These are phyloP conservation scores for Botrytis byssoidea DNA, from an alignment of 2,329 filamentous ascomycete genomes.

Conservation along the genomic window DNA sequence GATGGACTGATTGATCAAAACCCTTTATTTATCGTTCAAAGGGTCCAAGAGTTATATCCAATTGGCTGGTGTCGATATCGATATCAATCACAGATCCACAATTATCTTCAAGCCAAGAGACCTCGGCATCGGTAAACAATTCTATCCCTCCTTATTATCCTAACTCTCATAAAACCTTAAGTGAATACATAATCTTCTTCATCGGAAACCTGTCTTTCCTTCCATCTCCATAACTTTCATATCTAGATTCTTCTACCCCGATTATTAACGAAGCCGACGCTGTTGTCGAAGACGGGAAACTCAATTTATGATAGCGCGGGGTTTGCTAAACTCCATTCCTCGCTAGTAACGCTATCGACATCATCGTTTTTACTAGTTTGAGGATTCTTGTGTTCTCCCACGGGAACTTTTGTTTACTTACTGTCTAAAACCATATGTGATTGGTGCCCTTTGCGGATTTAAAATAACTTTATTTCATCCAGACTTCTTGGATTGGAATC, in stretches of 20 bases:
- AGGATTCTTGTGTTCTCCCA: neutral
- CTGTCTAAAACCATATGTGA: neutral
- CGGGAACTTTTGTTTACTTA: neutral
- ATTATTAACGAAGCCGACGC: neutral
- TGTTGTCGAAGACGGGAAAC: neutral
- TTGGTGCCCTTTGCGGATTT: constrained; percentile 10
- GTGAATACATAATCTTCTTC: neutral
- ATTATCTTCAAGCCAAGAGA: neutral
- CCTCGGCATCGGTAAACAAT: constrained; percentile 9
- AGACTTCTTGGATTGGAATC: neutral
- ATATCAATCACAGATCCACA: neutral
- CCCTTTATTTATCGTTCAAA: neutral
- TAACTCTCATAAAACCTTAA: neutral
- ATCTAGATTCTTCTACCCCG: neutral
- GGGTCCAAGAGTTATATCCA: neutral
- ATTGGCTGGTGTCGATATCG: neutral
- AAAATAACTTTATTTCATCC: neutral
- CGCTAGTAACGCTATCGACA: neutral
- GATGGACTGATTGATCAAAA: neutral
- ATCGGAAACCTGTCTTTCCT: neutral
- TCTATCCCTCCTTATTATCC: neutral
- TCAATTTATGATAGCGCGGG: neutral
- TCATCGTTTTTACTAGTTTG: neutral
- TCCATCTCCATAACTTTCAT: no score
- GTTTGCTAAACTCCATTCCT: neutral